Base-by-base conservation (phyloP, 495 filamentous ascomycete genomes). In the Aspergillus coremiiformis region DNA sequence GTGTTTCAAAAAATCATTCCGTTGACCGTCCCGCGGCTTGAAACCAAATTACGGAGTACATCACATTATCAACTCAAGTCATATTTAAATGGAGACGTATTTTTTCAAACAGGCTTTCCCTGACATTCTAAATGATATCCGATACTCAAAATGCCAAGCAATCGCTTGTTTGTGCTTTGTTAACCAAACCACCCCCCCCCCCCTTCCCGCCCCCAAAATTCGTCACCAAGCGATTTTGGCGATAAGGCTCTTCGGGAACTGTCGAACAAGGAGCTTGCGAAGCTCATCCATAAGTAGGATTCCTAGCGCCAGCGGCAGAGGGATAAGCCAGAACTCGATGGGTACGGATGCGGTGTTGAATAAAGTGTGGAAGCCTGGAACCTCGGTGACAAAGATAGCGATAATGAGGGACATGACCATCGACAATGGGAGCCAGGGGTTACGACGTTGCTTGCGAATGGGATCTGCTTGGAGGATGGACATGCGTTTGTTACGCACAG, bases 311-410 rank as follows among this genome's bases (percentile, higher is more conserved):
- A 79, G 56, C 10, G 69, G 69, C 5, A 78, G 37, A 0, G 77
- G 77, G 41, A 79, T 62, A n/a, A 77, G 62, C 74, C 74, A 80
- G 51, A 68, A 76, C 66, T 77, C 66, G 4, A 75, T 60, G 4
- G 77, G 77, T 0, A 78, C 73, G 5, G 65, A 59, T 11, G 73
- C 72, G 0, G 77, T 80, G 6, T 58, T 56, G 49, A 80, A 78
- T 33, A 79, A 56, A 1, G 17, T 55, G 54, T 79, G 75, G 6
- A 80, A 58, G 4, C 70, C 73, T 0, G 73, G 75, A 4, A 70
- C 72, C 51, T 80, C 72, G 5, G 76, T 76, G 15, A 77, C 76
- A 44, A 80, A 76, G 14, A 78, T 63, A 32, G 77, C 77, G 43
- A 79, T 79, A 17, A 64, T 58, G 0, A 80, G 57, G 12, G 68